These are phyloP conservation scores for Saccharomycopsis sp. DNA, from an alignment of 805 yeast genomes.

Conservation along the genomic window DNA sequence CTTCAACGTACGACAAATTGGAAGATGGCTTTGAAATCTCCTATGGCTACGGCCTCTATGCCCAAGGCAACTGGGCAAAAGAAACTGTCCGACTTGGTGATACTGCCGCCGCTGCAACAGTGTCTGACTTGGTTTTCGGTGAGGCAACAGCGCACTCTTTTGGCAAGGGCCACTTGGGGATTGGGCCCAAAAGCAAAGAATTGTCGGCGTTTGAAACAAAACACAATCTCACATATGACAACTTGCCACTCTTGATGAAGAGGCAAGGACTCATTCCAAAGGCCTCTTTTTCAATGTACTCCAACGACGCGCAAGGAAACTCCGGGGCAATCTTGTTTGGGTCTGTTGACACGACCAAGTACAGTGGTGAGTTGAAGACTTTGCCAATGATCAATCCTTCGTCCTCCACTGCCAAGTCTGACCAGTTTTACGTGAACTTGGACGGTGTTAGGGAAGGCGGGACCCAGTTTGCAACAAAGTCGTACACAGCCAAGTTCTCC, in stretches of 20 bases:
- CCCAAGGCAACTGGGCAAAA: constrained; percentile 38
- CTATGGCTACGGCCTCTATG: constrained; percentile 44
- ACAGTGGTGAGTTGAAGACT: constrained; percentile 40
- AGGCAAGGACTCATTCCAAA: constrained; percentile 47
- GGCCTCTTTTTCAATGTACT: constrained; percentile 53
- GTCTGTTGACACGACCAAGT: constrained; percentile 59
- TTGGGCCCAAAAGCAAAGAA: constrained; percentile 34
- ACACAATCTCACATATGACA: constrained; percentile 53
- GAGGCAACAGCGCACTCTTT: constrained; percentile 19
- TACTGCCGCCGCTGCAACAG: constrained; percentile 20
- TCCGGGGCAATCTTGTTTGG: constrained; percentile 62
- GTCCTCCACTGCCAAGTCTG: constrained; percentile 35
- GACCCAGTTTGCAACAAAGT: constrained; percentile 21
- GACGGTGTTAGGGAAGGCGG: constrained; percentile 28
- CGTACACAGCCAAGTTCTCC: constrained; percentile 34
- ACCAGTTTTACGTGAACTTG: constrained; percentile 36
- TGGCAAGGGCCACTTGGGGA: constrained; percentile 54
- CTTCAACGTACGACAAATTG: constrained; percentile 29
- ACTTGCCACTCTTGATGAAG: constrained; percentile 56
- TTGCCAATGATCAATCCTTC: constrained; percentile 41
- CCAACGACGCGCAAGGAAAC: constrained; percentile 35
- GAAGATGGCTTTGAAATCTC: constrained; percentile 30
- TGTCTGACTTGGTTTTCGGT: constrained; percentile 17
- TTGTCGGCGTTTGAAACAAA: constrained; percentile 35
- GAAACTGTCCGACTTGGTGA: no score